Conservation (phyloP, 441 rosid species). For the Pelargonium cotyledonis region DNA sequence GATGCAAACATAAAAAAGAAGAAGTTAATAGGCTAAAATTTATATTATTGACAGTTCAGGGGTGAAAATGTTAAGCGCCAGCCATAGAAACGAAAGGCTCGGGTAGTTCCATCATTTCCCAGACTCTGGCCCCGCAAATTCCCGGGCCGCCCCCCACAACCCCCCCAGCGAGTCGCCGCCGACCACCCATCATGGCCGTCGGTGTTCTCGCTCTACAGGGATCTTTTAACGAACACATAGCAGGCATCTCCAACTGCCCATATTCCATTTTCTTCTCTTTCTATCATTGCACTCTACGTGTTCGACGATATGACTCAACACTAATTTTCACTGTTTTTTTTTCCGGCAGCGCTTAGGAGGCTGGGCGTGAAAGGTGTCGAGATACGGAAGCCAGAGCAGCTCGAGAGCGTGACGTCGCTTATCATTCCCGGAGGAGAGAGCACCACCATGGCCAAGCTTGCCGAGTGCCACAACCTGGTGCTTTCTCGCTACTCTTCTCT, state of each 20-base stretch:
- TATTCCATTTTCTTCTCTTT: neutral
- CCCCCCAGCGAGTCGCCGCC: neutral
- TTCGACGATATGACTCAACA: neutral
- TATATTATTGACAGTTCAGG: no score
- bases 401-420: constrained; percentile 55
- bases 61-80: neutral
- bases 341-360: constrained; percentile 52
- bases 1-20: no score
- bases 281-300: neutral
- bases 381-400: constrained; percentile 83
- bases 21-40: no score
- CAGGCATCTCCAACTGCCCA: constrained; percentile 31
- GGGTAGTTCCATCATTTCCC: constrained; percentile 6
- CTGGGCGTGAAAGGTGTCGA: constrained; percentile 82
- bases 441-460: constrained; percentile 98
- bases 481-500: neutral
- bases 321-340: neutral
- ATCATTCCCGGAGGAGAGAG: constrained; percentile 98
- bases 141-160: no score
- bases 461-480: constrained; percentile 78
- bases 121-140: neutral
- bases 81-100: constrained; percentile 25
- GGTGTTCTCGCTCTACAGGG: constrained; percentile 92
- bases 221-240: constrained; percentile 89
- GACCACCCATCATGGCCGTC: constrained; percentile 45